phyloP scores from a whole-genome alignment of 2,329 filamentous ascomycete species.

The Ascochyta clinopodiicola region DNA sequence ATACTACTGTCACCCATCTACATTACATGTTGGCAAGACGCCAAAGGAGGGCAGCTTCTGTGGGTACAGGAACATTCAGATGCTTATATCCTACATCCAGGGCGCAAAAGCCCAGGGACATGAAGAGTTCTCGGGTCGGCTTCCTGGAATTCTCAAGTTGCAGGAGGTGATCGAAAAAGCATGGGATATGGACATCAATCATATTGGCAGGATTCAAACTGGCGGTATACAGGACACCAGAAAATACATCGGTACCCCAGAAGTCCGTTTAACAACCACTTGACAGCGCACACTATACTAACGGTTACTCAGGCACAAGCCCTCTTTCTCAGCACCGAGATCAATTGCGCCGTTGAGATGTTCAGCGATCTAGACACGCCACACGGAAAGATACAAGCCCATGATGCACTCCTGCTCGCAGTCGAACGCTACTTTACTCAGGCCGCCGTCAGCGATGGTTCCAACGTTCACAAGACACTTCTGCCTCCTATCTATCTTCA shows the following conservation, averaged over 20 bases:
- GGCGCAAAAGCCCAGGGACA: conserved; percentile 63
- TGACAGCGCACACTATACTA: conserved; percentile 8
- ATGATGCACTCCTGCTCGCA: conserved; percentile 65
- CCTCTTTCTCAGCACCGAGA: conserved; percentile 72
- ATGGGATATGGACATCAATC: conserved; percentile 86
- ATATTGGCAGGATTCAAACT: conserved; percentile 76
- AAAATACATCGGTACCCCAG: conserved; percentile 94
- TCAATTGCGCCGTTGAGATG: conserved; percentile 62
- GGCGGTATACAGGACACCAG: conserved; percentile 86
- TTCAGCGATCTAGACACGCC: conserved; percentile 52
- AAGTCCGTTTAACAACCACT: conserved; percentile 59
- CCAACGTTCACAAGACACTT: conserved; percentile 72
- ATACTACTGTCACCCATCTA: conserved; percentile 78
- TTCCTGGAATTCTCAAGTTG: conserved; percentile 80
- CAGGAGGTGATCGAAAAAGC: conserved; percentile 87
- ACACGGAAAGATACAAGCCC: conserved; percentile 56
- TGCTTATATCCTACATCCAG: conserved; percentile 81
- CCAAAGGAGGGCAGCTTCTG: conserved; percentile 91
- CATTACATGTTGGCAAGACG: conserved; percentile 79
- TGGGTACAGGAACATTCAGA: conserved; percentile 94
- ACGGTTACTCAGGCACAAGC: conserved; percentile 72
- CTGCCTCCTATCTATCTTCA: conserved; percentile 91
- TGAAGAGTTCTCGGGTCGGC: conserved; percentile 63
- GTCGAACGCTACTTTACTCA: conserved; percentile 78
- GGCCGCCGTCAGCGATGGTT: conserved; percentile 54